phyloP scores from a whole-genome alignment of 2,329 filamentous ascomycete genomes.

The Aspergillus ustus region DNA sequence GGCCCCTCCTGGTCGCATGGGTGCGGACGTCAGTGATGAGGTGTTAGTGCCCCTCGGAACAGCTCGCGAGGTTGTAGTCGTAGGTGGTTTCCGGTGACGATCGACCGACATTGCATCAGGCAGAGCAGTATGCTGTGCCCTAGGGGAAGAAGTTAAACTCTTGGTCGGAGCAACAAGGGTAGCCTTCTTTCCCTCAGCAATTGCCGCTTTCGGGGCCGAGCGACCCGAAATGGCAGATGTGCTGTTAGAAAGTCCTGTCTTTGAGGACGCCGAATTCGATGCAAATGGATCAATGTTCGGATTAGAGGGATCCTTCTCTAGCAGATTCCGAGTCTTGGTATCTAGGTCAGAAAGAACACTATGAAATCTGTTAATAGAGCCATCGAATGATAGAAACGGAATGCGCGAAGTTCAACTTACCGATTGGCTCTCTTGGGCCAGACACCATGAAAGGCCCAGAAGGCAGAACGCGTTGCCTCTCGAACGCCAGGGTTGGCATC shows the following conservation, averaged over 20 bases:
- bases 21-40: slow-evolving; percentile 61
- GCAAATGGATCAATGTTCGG: slow-evolving; percentile 44
- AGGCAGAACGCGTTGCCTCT: slow-evolving; percentile 82
- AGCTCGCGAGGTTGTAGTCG: slow-evolving; percentile 29
- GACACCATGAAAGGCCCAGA: slow-evolving; percentile 78
- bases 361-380: slow-evolving; percentile 29
- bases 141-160: slow-evolving; percentile 57
- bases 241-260: slow-evolving; percentile 24
- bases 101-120: slow-evolving; percentile 45
- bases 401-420: slow-evolving; percentile 53
- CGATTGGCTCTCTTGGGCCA: slow-evolving; percentile 79
- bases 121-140: slow-evolving; percentile 60
- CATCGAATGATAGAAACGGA: slow-evolving; percentile 2
- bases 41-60: slow-evolving; percentile 42
- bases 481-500: slow-evolving; percentile 91
- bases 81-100: slow-evolving; percentile 38
- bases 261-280: slow-evolving; percentile 24
- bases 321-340: slow-evolving; percentile 73
- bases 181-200: slow-evolving; percentile 78
- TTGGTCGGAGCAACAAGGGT: slow-evolving; percentile 46
- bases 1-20: slow-evolving; percentile 54
- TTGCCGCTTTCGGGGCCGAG: slow-evolving; percentile 75
- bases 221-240: slow-evolving; percentile 33
- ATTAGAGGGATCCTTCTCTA: slow-evolving; percentile 84
- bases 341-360: slow-evolving; percentile 82